Base-by-base conservation (phyloP, 768 basidiomycete species). In the Stropharia rugosoannulata region DNA sequence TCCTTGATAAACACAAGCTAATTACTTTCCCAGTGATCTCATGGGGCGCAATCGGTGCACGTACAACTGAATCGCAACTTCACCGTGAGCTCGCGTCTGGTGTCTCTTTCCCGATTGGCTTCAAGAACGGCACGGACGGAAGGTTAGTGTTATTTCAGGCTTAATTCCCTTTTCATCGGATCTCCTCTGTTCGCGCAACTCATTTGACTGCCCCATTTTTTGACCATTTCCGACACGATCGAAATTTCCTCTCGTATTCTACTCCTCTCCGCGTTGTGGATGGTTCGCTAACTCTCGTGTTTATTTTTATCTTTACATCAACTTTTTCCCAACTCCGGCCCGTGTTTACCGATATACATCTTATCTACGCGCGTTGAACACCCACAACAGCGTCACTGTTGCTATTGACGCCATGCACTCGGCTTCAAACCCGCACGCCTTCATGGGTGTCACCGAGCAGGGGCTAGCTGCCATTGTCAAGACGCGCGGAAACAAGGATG, bases 61-160 rank as follows among this genome's bases (percentile, higher is more conserved):
- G 97, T 51, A 98, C 97, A 1, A 99, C 97, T 37, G 97, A 99
- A 72, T 93, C 90, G 3, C 96, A 98, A 72, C 85, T 99, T 7
- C 97, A 98, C 67, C 87, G 97, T 56, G 97, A 98, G 72, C 87
- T 98, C 43, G 95, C 94, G 4, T 94, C 90, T 3, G 96, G 95
- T 66, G 88, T 92, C 22, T 97, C 95, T 49, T 98, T 97, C 87
- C 95, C 97, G 18, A 93, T 98, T 60, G 93, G 94, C 8, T 99
- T 99, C 86, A 99, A 99, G 74, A 99, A 99, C 69, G 96, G 97
- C 51, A 99, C 97, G 3, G 96, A 98, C 70, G 97, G 97, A 52
- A 86, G 85, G 84, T 83, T 60, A 52, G 71, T 42, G 3, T 36
- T 13, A 29, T 18, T 43, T 45, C 19, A 52, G 48, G 35, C 25